phyloP scores from a whole-genome alignment of 2,329 filamentous ascomycete species.

The Xylariaceae sp. region DNA sequence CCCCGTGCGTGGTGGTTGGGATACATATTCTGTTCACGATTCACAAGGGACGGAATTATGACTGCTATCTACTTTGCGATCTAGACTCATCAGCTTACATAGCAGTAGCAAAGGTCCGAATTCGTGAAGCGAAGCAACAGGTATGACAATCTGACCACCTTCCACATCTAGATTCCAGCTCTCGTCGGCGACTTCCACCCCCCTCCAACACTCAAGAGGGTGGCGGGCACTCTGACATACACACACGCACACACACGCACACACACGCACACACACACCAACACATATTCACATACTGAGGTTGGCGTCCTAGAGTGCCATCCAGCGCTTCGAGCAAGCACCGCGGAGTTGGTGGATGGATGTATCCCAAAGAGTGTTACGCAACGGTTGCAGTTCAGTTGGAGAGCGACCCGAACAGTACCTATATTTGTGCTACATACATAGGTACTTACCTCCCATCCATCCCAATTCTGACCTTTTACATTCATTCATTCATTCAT shows the following conservation, averaged over 20 bases:
- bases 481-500: not conserved
- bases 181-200: not conserved
- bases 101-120: too few species aligned
- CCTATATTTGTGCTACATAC: not conserved
- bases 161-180: not conserved
- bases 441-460: not conserved
- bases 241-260: not conserved
- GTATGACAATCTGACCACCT: not conserved
- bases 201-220: not conserved
- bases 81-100: too few species aligned
- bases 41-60: too few species aligned
- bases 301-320: slow-evolving; percentile 15
- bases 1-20: not conserved
- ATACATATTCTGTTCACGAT: too few species aligned
- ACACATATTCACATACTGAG: not conserved
- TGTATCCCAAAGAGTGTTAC: slow-evolving; percentile 6
- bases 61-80: too few species aligned
- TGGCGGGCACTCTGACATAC: not conserved
- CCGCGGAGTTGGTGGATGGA: not conserved
- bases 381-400: too few species aligned
- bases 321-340: slow-evolving; percentile 20
- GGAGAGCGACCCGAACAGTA: too few species aligned
- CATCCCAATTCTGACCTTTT: not conserved
- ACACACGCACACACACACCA: not conserved
- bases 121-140: not conserved